Evolutionary conservation across 345 rosid genomes (phyloP), one percentile per base, ranked within the genome.

Genomic region (Aquilaria malaccensis): DNA sequence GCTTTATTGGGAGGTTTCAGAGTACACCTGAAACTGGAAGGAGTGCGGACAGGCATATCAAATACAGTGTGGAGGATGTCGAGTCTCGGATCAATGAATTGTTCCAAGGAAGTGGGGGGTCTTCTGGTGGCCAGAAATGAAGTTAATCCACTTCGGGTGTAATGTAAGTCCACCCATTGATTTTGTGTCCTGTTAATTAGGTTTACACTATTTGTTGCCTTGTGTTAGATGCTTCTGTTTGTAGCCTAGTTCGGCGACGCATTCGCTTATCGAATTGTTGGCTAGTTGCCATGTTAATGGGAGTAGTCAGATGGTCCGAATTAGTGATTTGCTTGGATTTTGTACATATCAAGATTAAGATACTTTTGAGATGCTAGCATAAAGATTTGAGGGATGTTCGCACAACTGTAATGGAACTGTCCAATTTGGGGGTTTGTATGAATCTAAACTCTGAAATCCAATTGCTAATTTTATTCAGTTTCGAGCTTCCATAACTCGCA

Each of bases 71-170:
- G 7, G 89, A 79, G 69, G 91, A 88, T 48, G 64, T 86, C 29
- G 88, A 82, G 66, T 66, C 72, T 11, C 80, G 65, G 69, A 76
- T 88, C 52, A 80, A 63, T 55, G 83, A 77, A 57, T 69, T 86
- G 70, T 88, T 85, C 61, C 83, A 76, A 72, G 86, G 92, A 45
- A 70, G 69, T 31, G 62, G 53, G 47, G 73, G 76, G 11, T 64
- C 64, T n/a, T 56, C 80, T 31, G 81, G 75, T 45, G 68, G 80
- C 68, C 80, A 79, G 76, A 81, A 81, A 71, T 85, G 80, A 85
- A 61, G 74, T 76, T 72, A 63, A 75, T 67, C 70, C 31, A 33
- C 74, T 63, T 73, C 30, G 9, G 58, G 11, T 66, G 11, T 29
- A 50, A 46, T 47, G 55, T 66, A 68, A 58, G 55, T 58, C 75